Evolutionary conservation across 805 yeast species (phyloP).

Genomic region (Metschnikowia henanensis): DNA sequence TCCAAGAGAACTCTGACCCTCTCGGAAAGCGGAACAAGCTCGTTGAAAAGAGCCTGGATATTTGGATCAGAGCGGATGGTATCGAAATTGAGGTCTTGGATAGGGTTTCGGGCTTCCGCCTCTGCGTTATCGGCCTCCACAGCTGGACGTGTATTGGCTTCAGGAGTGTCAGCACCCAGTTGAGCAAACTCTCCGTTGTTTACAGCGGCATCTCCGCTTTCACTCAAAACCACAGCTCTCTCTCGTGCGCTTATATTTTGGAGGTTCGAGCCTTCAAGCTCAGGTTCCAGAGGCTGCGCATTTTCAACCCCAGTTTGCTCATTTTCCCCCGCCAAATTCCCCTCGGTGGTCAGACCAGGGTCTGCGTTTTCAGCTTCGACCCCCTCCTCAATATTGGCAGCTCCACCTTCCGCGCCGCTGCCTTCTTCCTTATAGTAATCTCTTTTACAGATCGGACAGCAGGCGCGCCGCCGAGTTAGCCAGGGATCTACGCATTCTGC

Average conservation of each 20-base stretch:
- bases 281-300: no score
- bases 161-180: no score
- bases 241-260: no score
- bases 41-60: constrained; percentile 38
- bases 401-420: constrained; percentile 2
- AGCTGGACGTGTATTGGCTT: neutral
- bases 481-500: constrained; percentile 79
- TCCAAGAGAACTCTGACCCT: constrained; percentile 41
- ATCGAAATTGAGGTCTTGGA: constrained; percentile 26
- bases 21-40: constrained; percentile 40
- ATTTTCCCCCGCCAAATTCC: neutral
- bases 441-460: constrained; percentile 82
- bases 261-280: no score
- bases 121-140: neutral
- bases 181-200: no score
- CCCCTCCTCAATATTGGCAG: constrained; percentile 3
- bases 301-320: neutral
- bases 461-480: constrained; percentile 71
- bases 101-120: neutral
- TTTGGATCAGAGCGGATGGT: constrained; percentile 38
- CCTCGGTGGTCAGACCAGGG: neutral
- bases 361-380: neutral
- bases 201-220: no score
- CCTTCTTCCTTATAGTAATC: constrained; percentile 48
- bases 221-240: neutral